Base-by-base conservation (phyloP, 2,329 filamentous ascomycete species). In the Eurotiales sp. region DNA sequence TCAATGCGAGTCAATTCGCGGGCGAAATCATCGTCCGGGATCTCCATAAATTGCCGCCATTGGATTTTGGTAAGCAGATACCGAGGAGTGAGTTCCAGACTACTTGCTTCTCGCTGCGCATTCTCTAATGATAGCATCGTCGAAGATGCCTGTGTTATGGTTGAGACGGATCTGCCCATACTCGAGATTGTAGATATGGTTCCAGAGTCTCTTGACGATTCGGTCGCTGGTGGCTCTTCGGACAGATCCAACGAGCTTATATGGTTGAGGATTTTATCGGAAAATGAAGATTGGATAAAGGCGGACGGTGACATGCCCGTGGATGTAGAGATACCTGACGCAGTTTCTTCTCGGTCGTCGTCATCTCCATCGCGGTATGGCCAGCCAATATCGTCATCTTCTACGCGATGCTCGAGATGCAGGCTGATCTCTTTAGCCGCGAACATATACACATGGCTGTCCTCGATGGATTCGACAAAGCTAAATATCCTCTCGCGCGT, bases 351-450 rank as follows among this genome's bases (percentile, higher is more conserved):
- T 36, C 72, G 71, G 27, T 64, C 64, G 51, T 69, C 68, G 17
- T 48, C 71, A 58, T 83, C 76, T 19, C 83, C 81, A 63, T 97
- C 92, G 42, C 83, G 82, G 62, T 85, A 88, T n/a, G 88, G 90
- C 93, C 93, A 99, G 11, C 87, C 85, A 0, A 87, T 87, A 65
- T 99, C 92, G 62, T 97, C 93, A 64, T 97, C 91, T 61, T 95
- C 88, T 5, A 82, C 76, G 1, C 90, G 85, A 45, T 79, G 77
- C 41, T 91, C 87, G 14, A 97, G 75, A 60, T 88, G 85, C n/a
- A 80, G 79, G 17, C 84, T 81, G 72, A 99, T 93, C 64, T 96
- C 90, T 59, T 88, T 86, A 3, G 90, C 88, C 3, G 91, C 89
- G 15, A 88, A 84, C 17, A 88, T 84, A 68, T 95, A 96, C 46